Evolutionary conservation across 192 early-diverging fungal genomes (phyloP).

Genomic region (Obelidium mucronatum): DNA sequence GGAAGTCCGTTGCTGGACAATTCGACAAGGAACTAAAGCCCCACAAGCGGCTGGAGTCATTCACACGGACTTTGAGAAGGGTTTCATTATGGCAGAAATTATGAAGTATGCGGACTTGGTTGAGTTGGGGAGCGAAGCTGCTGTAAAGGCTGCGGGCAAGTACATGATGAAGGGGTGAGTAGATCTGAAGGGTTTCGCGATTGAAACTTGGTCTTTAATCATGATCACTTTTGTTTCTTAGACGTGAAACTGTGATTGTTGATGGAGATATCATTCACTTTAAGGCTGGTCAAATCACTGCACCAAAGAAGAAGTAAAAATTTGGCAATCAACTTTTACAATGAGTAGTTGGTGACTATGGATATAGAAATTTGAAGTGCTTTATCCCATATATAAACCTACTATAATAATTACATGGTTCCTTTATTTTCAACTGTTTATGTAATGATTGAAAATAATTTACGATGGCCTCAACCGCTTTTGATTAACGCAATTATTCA

Average conservation of each 20-base stretch:
- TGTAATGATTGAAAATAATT: no score
- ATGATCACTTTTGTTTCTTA: no score
- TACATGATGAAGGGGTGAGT: not conserved
- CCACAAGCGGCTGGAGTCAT: constrained; percentile 94
- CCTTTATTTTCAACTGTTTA: no score
- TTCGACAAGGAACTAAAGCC: constrained; percentile 80
- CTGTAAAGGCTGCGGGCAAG: constrained; percentile 75
- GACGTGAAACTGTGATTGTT: constrained; percentile 90
- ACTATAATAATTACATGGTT: no score
- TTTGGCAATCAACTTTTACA: no score
- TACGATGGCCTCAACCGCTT: no score
- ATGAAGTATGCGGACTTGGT: constrained; percentile 81
- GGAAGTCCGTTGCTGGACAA: constrained; percentile 95
- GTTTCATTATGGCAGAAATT: constrained; percentile 92
- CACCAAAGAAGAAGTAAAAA: constrained; percentile 47
- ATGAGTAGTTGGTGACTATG: no score
- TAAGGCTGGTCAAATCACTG: constrained; percentile 47
- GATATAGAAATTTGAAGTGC: no score
- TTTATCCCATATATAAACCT: no score
- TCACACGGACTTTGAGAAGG: constrained; percentile 85
- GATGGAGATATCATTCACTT: constrained; percentile 90
- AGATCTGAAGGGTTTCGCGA: no score
- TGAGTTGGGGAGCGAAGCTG: constrained; percentile 81
- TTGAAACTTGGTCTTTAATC: no score
- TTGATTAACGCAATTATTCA: no score